Evolutionary conservation across 2,329 filamentous ascomycete genomes (phyloP).

Genomic region (Neurospora crassa): DNA sequence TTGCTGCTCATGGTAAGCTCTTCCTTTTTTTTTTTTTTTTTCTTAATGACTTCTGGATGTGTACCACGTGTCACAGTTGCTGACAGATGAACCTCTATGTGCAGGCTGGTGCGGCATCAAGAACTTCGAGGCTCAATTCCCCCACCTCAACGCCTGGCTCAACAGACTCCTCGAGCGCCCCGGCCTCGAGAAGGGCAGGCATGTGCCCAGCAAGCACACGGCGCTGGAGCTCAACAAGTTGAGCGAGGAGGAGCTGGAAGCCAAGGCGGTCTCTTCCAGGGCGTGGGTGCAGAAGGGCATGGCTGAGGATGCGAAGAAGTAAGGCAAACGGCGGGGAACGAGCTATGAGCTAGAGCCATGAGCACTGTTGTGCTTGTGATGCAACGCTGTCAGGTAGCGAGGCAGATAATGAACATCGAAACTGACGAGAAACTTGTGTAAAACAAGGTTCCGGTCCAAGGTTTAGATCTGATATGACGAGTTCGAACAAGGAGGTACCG

Average conservation of each 20-base stretch:
- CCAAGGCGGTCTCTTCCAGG: conserved; percentile 34
- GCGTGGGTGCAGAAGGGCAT: conserved; percentile 57
- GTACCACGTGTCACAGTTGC: neutral
- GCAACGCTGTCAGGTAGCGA: neutral
- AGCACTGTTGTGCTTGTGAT: neutral
- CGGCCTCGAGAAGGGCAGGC: conserved; percentile 62
- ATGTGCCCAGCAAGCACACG: conserved; percentile 56
- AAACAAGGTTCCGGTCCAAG: neutral
- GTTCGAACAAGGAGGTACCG: neutral
- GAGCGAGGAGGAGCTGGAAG: conserved; percentile 37
- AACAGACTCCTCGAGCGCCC: conserved; percentile 58
- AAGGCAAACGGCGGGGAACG: neutral
- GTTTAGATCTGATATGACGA: neutral
- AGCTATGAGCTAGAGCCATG: neutral
- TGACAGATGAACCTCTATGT: conserved; percentile 13
- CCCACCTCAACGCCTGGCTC: conserved; percentile 67
- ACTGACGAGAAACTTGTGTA: neutral
- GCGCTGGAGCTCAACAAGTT: conserved; percentile 33
- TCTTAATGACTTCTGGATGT: neutral
- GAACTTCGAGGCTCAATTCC: conserved; percentile 50
- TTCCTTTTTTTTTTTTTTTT: neutral
- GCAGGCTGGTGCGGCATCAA: conserved; percentile 57
- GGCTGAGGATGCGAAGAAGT: conserved; percentile 47
- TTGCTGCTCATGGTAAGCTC: conserved; percentile 41
- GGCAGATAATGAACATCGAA: neutral